These are phyloP conservation scores for Scorias spongiosa DNA, from an alignment of 2,329 filamentous ascomycete genomes.

Conservation along the genomic window DNA sequence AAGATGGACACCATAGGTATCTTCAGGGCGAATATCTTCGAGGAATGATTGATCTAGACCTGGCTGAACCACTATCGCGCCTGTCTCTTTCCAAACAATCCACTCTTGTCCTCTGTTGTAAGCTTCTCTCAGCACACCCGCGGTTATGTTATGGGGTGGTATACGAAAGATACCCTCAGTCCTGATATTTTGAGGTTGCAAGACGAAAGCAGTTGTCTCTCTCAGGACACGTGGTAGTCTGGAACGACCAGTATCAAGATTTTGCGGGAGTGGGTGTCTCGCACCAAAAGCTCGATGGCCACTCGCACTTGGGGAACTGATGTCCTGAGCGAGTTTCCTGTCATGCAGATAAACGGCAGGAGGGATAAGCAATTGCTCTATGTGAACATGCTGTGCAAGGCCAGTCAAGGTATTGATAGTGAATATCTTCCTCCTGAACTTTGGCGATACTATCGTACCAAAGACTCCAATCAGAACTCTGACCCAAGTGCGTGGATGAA, in stretches of 20 bases:
- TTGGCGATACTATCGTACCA: slow-evolving; percentile 41
- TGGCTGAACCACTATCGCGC: slow-evolving; percentile 19
- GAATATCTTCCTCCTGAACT: slow-evolving; percentile 42
- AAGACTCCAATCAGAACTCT: slow-evolving; percentile 40
- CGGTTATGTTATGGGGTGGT: slow-evolving; percentile 33
- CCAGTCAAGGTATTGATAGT: slow-evolving; percentile 36
- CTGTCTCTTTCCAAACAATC: slow-evolving; percentile 36
- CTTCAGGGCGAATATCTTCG: slow-evolving; percentile 30
- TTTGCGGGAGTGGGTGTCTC: slow-evolving; percentile 32
- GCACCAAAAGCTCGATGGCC: slow-evolving; percentile 32
- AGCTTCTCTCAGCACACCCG: slow-evolving; percentile 37
- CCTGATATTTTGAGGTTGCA: slow-evolving; percentile 31
- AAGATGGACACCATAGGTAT: slow-evolving; percentile 38
- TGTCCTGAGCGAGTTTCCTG: slow-evolving; percentile 32
- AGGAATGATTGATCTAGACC: slow-evolving; percentile 23
- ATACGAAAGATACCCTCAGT: slow-evolving; percentile 40
- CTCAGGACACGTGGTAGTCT: slow-evolving; percentile 37
- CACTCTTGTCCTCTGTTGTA: slow-evolving; percentile 41
- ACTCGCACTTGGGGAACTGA: slow-evolving; percentile 31
- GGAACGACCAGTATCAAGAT: slow-evolving; percentile 26
- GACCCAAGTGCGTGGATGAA: slow-evolving; percentile 43
- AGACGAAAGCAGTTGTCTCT: slow-evolving; percentile 37
- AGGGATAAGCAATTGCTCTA: slow-evolving; percentile 39
- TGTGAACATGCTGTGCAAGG: slow-evolving; percentile 34
- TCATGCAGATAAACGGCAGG: slow-evolving; percentile 40